Evolutionary conservation across 23 red algal species (phyloP), one percentile per base, ranked within the genome.

Genomic region (Gracilariopsis chorda): DNA sequence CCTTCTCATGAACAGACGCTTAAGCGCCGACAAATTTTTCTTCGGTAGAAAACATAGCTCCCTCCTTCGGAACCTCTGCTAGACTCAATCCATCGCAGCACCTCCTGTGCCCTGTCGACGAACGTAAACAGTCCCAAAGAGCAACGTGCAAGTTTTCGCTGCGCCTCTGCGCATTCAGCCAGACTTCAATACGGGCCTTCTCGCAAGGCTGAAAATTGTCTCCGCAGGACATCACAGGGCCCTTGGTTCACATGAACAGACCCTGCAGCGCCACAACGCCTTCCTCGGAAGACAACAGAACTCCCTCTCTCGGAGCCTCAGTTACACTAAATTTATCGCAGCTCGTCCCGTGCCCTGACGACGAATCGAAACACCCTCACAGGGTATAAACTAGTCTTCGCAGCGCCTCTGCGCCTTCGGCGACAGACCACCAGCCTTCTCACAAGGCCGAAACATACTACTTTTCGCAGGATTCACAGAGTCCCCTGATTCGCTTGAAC

Each of bases 91-190:
- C 71, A 77, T 77, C 71, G 17, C 71, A 48, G 71, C 37, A 44
- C 34, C 48, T 46, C 71, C 71, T 77, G 34, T 77, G 71, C 71
- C 42, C 33, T 77, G 34, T 14, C 71, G 9, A 77, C 25, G 49
- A 77, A 77, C 71, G 43, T 16, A 77, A 1, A 48, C 29, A 77
- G 10, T 14, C 33, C 71, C 71, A 11, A 77, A 77, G 30, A 42
- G 71, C 48, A 77, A 77, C 30, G 37, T 48, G 37, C 71, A 77
- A 47, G 71, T 77, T 42, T 77, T 77, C 48, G 71, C 71, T 42
- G 40, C 71, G 71, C 71, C 71, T 77, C 40, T 77, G 71, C 71
- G 51, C 71, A 77, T 77, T 48, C 71, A 77, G 71, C 71, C 71
- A 77, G 40, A 48, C 71, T 77, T 77, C 71, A 45, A 77, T 28